These are phyloP conservation scores for Ophryocystis elektroscirrha DNA, from an alignment of 169 alveolate genomes.

Conservation along the genomic window DNA sequence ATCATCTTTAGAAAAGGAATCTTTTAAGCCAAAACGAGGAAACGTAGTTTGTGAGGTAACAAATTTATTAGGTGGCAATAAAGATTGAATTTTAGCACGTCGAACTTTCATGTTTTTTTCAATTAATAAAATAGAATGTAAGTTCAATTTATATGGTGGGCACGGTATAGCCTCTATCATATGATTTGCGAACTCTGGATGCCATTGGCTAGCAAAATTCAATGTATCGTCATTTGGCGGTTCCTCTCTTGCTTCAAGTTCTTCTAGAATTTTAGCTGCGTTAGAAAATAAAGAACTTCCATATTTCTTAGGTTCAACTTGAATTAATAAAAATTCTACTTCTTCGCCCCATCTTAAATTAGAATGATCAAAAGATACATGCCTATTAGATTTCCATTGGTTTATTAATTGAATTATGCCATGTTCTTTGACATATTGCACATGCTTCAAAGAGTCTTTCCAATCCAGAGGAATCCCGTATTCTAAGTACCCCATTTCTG, in stretches of 20 bases:
- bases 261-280: background rate
- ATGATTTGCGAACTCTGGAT: slow-evolving; percentile 10
- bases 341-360: slow-evolving; percentile 19
- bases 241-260: background rate
- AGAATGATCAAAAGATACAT: background rate
- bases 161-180: slow-evolving; percentile 20
- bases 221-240: background rate
- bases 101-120: background rate
- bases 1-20: background rate
- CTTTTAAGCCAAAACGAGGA: background rate
- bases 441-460: background rate
- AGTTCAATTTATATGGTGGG: background rate
- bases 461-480: slow-evolving; percentile 10
- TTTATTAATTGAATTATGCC: slow-evolving; percentile 12
- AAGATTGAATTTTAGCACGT: background rate
- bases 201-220: slow-evolving; percentile 6
- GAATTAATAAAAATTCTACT: background rate
- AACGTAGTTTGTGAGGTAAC: background rate
- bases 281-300: background rate
- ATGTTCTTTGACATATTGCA: slow-evolving; percentile 1
- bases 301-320: background rate
- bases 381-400: slow-evolving; percentile 2
- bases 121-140: background rate
- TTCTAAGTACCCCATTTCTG: slow-evolving; percentile 14
- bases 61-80: background rate